phyloP scores from a whole-genome alignment of 2,329 filamentous ascomycete species.

The Orbilia oligospora region DNA sequence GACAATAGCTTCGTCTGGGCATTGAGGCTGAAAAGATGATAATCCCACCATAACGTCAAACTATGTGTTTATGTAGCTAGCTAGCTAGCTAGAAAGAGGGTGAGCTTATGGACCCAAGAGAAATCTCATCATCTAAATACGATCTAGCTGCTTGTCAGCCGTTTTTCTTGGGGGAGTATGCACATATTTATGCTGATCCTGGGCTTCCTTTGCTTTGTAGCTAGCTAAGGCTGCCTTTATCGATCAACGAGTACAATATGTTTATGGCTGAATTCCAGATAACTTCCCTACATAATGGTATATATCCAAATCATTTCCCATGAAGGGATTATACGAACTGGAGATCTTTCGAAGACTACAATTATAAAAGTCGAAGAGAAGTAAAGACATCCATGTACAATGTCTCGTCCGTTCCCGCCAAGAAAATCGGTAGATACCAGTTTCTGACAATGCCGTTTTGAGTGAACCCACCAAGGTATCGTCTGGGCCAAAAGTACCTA shows the following conservation, averaged over 20 bases:
- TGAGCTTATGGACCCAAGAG: neutral
- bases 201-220: neutral
- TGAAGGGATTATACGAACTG: no score
- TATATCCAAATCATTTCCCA: no score
- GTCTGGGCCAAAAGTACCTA: neutral
- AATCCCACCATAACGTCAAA: conserved; percentile 15
- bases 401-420: neutral
- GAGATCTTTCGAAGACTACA: no score
- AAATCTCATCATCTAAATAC: conserved; percentile 1
- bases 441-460: neutral
- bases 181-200: no score
- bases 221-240: no score
- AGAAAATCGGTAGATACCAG: conserved; percentile 8
- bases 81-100: no score
- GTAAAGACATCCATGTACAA: neutral
- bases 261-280: no score
- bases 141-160: conserved; percentile 21
- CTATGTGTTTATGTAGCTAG: no score
- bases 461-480: neutral
- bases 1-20: neutral
- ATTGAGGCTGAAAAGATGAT: conserved; percentile 16
- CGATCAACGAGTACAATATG: no score
- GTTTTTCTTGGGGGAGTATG: neutral
- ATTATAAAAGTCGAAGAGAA: no score
- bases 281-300: no score